Evolutionary conservation across 225 moss, liverwort and hornwort species (phyloP), one percentile per base, ranked within the genome.

Genomic region (Neckera pumila): DNA sequence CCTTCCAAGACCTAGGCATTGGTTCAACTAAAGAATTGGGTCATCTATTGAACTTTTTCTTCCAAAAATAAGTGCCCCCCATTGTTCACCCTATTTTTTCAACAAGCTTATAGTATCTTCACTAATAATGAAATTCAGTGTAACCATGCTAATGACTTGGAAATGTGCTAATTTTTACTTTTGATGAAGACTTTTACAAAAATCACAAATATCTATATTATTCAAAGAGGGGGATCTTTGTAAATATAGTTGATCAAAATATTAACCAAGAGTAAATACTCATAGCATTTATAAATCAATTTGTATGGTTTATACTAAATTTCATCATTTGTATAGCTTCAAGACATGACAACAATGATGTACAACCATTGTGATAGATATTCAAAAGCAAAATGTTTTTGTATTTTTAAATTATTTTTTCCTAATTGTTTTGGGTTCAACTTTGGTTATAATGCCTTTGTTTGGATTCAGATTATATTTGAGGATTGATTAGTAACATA

Each of bases 321-420:
- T 38, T 69, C 38, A 38, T 38, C 13, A 38, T 13, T 69, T 23
- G 23, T 38, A 3, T 38, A 67, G 19, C 4, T 21, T 21, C 3
- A 2, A 3, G 66, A 66, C 2, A 6, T 66, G 2, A n/a, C 6
- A n/a, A 6, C 2, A 4, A 21, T 66, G 21, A n/a, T 66, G 66
- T 66, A n/a, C 2, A n/a, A 1, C 36, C 6, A 66, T n/a, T 4
- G 3, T 20, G 3, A 21, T n/a, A 66, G 66, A 66, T n/a, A 11
- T 66, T 66, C 0, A 66, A 3, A 4, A 66, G 11, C 18, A 34
- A 34, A 3, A 66, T 10, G 21, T n/a, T n/a, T 66, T 7, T 23
- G 23, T 1, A 69, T 38, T 69, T 69, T 0, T 13, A 3, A 23
- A 20, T 30, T 38, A n/a, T 69, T 23, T 1, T 1, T 0, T 0